A percentile compares a stretch with the other conserved stretches of the same genome.
Evolutionary conservation across 108 stramenopile species (phyloP).

Genomic region (Nannochloropsis oceanica): DNA sequence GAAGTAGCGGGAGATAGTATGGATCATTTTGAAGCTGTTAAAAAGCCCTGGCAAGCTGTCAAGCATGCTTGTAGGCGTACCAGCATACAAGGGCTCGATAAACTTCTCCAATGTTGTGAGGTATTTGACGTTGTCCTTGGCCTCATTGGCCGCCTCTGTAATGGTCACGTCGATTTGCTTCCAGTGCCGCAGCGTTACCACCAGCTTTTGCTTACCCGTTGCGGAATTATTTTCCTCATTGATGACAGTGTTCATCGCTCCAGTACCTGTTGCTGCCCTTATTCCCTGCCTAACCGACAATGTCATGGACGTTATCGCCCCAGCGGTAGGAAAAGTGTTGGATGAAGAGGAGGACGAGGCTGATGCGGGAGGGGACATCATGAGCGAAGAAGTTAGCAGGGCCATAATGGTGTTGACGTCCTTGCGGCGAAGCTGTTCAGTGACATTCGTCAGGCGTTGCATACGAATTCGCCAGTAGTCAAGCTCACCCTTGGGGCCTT

Average conservation of each 20-base stretch:
- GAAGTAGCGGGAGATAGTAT: conserved; percentile 57
- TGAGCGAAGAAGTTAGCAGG: conserved; percentile 46
- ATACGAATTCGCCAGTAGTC: conserved; percentile 64
- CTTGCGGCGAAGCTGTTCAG: conserved; percentile 59
- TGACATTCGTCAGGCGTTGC: conserved; percentile 65
- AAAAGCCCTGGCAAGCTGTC: conserved; percentile 73
- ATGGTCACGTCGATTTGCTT: conserved; percentile 64
- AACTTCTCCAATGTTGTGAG: conserved; percentile 66
- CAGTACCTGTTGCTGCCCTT: too few species aligned
- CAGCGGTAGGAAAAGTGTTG: neutral
- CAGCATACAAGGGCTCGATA: conserved; percentile 69
- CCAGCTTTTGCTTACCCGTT: conserved; percentile 36
- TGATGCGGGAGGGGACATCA: conserved; percentile 51
- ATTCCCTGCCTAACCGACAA: neutral
- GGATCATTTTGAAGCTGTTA: conserved; percentile 84
- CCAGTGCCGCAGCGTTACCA: conserved; percentile 48
- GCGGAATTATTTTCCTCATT: neutral
- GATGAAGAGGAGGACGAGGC: neutral
- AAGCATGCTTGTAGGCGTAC: conserved; percentile 57
- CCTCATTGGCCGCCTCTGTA: conserved; percentile 77
- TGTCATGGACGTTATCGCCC: neutral
- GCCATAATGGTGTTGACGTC: conserved; percentile 36
- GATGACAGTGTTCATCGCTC: neutral
- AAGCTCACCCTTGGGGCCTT: conserved; percentile 61
- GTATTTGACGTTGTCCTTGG: conserved; percentile 81